Percentiles rank a stretch among this genome's conserved stretches.
These are phyloP conservation scores for Isoetes engelmannii DNA, from an alignment of 83 land plant species.

Conservation along the genomic window DNA sequence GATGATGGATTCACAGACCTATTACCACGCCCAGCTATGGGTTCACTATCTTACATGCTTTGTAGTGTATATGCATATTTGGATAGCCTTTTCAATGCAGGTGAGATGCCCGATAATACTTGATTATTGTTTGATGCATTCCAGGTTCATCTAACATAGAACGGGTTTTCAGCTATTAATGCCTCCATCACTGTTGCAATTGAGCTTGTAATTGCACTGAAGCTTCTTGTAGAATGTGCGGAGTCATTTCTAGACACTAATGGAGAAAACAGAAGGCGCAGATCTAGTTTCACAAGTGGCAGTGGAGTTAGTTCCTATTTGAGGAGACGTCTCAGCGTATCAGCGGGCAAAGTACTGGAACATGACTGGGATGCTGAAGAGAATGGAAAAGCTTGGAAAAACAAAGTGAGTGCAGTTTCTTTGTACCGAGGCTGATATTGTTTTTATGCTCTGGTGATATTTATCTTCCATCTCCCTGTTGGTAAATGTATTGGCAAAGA, in stretches of 20 bases:
- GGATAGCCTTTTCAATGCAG: slow-evolving; percentile 50
- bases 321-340: slow-evolving; percentile 40
- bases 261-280: slow-evolving; percentile 25
- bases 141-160: background rate
- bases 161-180: slow-evolving; percentile 44
- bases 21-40: slow-evolving; percentile 39
- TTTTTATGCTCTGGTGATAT: background rate
- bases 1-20: slow-evolving; percentile 27
- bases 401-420: slow-evolving; percentile 36
- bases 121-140: background rate
- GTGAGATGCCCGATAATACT: slow-evolving; percentile 18
- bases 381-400: slow-evolving; percentile 43
- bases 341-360: slow-evolving; percentile 59
- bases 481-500: background rate
- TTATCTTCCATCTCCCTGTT: background rate
- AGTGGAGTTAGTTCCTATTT: slow-evolving; percentile 34
- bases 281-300: slow-evolving; percentile 10
- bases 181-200: slow-evolving; percentile 47
- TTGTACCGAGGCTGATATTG: background rate
- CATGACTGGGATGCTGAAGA: slow-evolving; percentile 46
- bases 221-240: slow-evolving; percentile 46
- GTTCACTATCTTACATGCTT: slow-evolving; percentile 51
- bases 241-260: slow-evolving; percentile 22
- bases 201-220: slow-evolving; percentile 55
- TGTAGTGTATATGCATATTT: slow-evolving; percentile 56